phyloP scores from a whole-genome alignment of 106 monocot species.

The Dendrobium officinale region DNA sequence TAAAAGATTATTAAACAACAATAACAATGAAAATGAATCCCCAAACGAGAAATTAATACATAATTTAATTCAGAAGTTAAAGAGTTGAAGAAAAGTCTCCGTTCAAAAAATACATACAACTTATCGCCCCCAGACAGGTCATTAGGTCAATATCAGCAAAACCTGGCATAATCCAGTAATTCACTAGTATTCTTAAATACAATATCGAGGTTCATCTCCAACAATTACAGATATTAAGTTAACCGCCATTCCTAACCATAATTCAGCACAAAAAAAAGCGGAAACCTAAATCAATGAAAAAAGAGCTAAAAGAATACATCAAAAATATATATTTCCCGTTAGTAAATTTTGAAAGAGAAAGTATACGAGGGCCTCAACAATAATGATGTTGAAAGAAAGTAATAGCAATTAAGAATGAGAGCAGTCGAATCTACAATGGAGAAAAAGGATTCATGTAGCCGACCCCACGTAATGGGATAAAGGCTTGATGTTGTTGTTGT shows the following conservation, averaged over 20 bases:
- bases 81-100: not conserved
- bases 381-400: not conserved
- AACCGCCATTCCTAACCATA: not conserved
- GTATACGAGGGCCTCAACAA: not conserved
- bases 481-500: too few species aligned
- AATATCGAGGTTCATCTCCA: not conserved
- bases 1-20: not conserved
- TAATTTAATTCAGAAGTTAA: not conserved
- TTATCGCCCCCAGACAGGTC: not conserved
- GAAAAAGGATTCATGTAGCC: too few species aligned
- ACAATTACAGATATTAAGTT: not conserved
- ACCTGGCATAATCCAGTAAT: not conserved
- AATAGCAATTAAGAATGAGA: not conserved
- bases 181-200: not conserved
- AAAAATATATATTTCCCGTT: not conserved
- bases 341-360: not conserved
- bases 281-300: not conserved
- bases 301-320: not conserved
- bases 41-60: not conserved
- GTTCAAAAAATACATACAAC: not conserved
- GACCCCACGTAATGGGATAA: too few species aligned
- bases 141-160: not conserved
- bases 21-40: not conserved
- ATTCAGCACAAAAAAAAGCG: not conserved
- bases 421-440: not conserved